These are phyloP conservation scores for Spatholobus suberectus DNA, from an alignment of 306 rosid species.

Conservation along the genomic window DNA sequence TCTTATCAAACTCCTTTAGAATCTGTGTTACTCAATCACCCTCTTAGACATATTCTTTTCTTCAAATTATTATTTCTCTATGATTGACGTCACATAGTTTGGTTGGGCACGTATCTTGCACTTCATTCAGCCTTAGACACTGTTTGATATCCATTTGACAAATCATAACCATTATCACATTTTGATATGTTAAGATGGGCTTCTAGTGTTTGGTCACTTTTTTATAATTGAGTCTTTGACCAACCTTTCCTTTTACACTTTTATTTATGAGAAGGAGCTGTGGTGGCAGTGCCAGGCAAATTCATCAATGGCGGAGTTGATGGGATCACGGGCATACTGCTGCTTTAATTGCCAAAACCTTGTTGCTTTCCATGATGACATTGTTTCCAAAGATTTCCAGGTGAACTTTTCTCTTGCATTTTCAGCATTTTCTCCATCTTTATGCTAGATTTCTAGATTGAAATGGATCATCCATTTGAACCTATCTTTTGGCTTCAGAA, in stretches of 20 bases:
- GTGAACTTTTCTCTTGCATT: conserved; percentile 48
- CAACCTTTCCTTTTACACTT: neutral
- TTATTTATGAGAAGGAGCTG: conserved; percentile 25
- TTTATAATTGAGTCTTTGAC: conserved; percentile 31
- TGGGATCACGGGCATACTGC: conserved; percentile 58
- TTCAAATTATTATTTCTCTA: conserved; percentile 39
- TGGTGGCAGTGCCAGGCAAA: conserved; percentile 33
- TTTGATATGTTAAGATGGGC: conserved; percentile 36
- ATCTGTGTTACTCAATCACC: conserved; percentile 48
- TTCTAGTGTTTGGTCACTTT: conserved; percentile 33
- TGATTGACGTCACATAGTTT: conserved; percentile 36
- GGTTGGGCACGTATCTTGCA: conserved; percentile 22
- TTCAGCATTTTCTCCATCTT: conserved; percentile 35
- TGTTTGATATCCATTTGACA: conserved; percentile 27
- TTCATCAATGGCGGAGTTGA: conserved; percentile 60
- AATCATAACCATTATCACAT: conserved; percentile 26
- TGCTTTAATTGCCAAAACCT: conserved; percentile 78
- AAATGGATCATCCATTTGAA: conserved; percentile 18
- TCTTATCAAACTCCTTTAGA: conserved; percentile 34
- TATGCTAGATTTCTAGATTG: conserved; percentile 4
- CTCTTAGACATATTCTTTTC: conserved; percentile 42
- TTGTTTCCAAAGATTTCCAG: conserved; percentile 73
- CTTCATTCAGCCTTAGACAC: neutral
- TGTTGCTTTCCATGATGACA: conserved; percentile 69
- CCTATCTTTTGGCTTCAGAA: conserved; percentile 8